Evolutionary conservation across 2,329 filamentous ascomycete genomes (phyloP).

Genomic region (Tothia fuscella): DNA sequence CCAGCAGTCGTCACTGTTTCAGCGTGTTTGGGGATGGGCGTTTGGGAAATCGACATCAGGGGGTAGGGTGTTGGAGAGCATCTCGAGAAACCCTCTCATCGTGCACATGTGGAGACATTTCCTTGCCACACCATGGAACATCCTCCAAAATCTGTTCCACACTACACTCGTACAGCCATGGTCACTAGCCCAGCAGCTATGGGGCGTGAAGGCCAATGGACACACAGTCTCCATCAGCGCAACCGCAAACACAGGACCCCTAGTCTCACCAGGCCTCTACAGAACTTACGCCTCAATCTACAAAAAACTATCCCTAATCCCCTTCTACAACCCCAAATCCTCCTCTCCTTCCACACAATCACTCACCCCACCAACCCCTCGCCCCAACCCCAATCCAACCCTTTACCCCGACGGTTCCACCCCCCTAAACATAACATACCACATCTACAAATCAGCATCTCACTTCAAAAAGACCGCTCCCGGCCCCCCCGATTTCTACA

Average conservation of each 20-base stretch:
- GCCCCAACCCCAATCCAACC: slow-evolving; percentile 14
- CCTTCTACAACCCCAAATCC: slow-evolving; percentile 50
- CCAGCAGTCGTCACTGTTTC: neutral
- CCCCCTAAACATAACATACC: slow-evolving; percentile 63
- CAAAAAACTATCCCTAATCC: slow-evolving; percentile 60
- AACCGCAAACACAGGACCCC: slow-evolving; percentile 28
- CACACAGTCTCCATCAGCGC: slow-evolving; percentile 14
- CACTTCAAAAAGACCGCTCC: slow-evolving; percentile 71
- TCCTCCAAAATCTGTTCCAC: neutral
- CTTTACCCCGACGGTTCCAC: too few relatives aligned
- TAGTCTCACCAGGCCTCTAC: slow-evolving; percentile 42
- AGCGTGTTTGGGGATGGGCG: neutral
- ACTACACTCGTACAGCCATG: too few relatives aligned
- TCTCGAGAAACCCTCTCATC: neutral
- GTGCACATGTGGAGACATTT: neutral
- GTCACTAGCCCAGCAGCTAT: neutral
- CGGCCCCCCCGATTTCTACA: slow-evolving; percentile 67
- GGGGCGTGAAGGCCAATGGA: neutral
- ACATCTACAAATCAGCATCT: slow-evolving; percentile 66
- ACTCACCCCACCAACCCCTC: slow-evolving; percentile 17
- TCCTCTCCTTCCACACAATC: slow-evolving; percentile 22
- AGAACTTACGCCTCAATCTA: slow-evolving; percentile 56
- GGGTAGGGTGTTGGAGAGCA: neutral
- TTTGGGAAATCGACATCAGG: neutral
- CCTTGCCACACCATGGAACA: neutral